These are phyloP conservation scores for Ophiostoma perfectum DNA, from an alignment of 2,329 filamentous ascomycete species.

Conservation along the genomic window DNA sequence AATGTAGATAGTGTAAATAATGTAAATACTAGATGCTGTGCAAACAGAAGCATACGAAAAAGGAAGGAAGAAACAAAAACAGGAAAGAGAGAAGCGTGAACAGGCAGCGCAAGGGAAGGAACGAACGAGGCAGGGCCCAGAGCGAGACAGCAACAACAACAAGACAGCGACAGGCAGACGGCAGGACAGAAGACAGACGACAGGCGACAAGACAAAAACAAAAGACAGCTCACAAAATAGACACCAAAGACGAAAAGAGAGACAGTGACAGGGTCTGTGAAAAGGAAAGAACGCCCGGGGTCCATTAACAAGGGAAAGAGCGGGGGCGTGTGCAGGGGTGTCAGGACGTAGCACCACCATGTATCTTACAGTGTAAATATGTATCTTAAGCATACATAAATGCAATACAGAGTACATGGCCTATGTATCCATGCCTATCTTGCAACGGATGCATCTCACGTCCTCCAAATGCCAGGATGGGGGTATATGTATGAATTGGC, in stretches of 20 bases:
- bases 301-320: constrained; percentile 17
- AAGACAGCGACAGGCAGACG: not conserved
- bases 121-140: not conserved
- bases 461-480: not conserved
- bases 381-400: too few relatives aligned
- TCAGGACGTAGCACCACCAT: too few relatives aligned
- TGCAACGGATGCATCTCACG: not conserved
- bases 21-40: too few relatives aligned
- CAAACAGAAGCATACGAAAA: too few relatives aligned
- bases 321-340: not conserved
- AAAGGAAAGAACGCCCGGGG: constrained; percentile 12
- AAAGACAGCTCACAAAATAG: not conserved
- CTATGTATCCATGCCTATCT: too few relatives aligned
- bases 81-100: not conserved
- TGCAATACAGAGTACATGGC: too few relatives aligned
- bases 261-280: not conserved
- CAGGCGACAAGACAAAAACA: not conserved
- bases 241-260: not conserved
- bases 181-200: not conserved
- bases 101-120: not conserved
- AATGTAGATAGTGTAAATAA: too few relatives aligned
- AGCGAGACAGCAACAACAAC: not conserved
- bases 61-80: not conserved
- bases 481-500: constrained; percentile 7
- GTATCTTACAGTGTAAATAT: too few relatives aligned